These are phyloP conservation scores for Pseudomonodictys pantanalensis DNA, from an alignment of 495 filamentous ascomycete genomes.

Conservation along the genomic window DNA sequence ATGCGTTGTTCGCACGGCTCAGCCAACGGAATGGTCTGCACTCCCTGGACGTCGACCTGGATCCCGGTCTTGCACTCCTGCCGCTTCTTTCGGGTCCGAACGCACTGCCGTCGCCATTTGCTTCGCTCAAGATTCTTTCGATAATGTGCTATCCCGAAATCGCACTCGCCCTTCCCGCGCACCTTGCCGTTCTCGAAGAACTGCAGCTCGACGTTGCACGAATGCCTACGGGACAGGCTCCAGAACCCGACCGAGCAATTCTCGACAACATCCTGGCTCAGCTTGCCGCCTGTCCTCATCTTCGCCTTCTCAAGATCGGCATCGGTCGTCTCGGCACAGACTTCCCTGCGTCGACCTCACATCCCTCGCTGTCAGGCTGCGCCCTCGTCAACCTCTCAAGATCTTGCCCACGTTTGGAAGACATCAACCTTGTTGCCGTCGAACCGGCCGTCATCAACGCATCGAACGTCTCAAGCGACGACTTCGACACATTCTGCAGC, in stretches of 20 bases:
- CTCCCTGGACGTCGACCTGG: conserved; percentile 24
- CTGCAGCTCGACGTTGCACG: conserved; percentile 24
- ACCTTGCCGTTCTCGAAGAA: conserved; percentile 12
- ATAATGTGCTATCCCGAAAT: conserved; percentile 30
- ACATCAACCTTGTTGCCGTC: conserved; percentile 20
- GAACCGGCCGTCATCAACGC: conserved; percentile 25
- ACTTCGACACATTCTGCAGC: conserved; percentile 23
- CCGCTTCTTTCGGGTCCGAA: conserved; percentile 1
- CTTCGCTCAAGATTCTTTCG: conserved; percentile 11
- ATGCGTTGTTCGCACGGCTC: conserved; percentile 18
- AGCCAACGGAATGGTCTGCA: conserved; percentile 8
- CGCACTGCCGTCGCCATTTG: conserved; percentile 5
- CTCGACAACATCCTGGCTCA: conserved; percentile 12
- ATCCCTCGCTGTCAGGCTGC: conserved; percentile 8
- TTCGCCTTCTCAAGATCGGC: conserved; percentile 18
- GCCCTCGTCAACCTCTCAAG: conserved; percentile 1
- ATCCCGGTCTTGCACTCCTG: conserved; percentile 17
- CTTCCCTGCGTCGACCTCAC: conserved; percentile 9
- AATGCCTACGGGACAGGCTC: conserved; percentile 4
- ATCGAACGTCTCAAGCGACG: conserved; percentile 8
- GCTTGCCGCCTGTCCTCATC: conserved; percentile 4
- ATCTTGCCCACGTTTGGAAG: conserved; percentile 9
- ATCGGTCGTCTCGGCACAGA: conserved; percentile 10
- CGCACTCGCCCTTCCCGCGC: conserved; percentile 16
- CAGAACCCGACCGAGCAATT: conserved; percentile 1